phyloP scores from a whole-genome alignment of 345 rosid species.

The Salix viminalis region DNA sequence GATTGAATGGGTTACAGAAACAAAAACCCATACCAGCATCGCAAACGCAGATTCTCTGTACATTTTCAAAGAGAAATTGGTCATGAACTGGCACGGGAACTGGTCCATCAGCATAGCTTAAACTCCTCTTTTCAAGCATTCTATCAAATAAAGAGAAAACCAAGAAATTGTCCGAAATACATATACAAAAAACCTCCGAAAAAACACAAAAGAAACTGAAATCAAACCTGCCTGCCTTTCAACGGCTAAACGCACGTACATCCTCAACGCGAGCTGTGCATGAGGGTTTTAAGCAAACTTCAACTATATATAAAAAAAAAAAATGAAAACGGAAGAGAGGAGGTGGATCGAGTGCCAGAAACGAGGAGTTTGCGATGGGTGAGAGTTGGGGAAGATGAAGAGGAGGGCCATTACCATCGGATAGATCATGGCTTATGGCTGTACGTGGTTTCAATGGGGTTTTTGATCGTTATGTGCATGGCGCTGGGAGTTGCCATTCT shows the following conservation, averaged over 20 bases:
- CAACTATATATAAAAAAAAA: slow-evolving; percentile 43
- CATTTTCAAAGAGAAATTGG: slow-evolving; percentile 63
- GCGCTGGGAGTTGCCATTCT: slow-evolving; percentile 8
- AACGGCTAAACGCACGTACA: slow-evolving; percentile 58
- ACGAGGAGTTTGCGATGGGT: slow-evolving; percentile 51
- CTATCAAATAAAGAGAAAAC: slow-evolving; percentile 27
- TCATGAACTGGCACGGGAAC: slow-evolving; percentile 68
- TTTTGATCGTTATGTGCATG: slow-evolving; percentile 6
- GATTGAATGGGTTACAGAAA: neutral
- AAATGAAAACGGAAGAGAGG: neutral
- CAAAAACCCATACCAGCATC: slow-evolving; percentile 53
- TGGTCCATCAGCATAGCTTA: slow-evolving; percentile 86
- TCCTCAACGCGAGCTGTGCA: slow-evolving; percentile 74
- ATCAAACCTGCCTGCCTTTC: slow-evolving; percentile 51
- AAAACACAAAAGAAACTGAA: neutral
- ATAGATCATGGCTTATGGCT: neutral
- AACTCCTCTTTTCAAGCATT: slow-evolving; percentile 84
- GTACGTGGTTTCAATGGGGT: neutral
- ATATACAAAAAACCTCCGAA: neutral
- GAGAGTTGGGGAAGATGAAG: slow-evolving; percentile 32
- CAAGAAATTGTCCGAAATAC: neutral
- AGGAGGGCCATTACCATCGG: neutral
- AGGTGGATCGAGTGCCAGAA: slow-evolving; percentile 42
- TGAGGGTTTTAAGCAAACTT: slow-evolving; percentile 85
- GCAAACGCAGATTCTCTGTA: slow-evolving; percentile 63